Evolutionary conservation across 202 grass and related monocot genomes (phyloP), one percentile per base, ranked within the genome.

Genomic region (Panicum hallii): DNA sequence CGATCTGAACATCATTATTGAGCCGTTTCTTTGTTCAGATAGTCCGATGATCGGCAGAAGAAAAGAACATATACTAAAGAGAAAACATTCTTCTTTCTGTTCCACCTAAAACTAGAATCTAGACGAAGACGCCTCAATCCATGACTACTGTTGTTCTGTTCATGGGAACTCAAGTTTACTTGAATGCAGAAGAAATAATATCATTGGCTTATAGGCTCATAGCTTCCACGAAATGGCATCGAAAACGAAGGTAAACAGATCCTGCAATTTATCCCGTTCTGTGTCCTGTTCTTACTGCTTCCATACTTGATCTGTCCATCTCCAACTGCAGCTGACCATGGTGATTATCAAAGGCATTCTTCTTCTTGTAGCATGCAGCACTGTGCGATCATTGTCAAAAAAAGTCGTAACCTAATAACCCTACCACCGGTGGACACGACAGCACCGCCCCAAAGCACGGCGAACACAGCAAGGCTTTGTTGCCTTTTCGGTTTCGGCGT

Each of bases 61-160:
- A 40, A 85, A 89, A 70, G 82, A 81, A 76, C 54, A 75, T 69
- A 54, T 85, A 9, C 76, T 19, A 84, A 84, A 61, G 67, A 41
- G 7, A 30, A 20, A 20, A n/a, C 42, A 12, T 53, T 13, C 8
- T 36, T 43, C 13, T 56, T 42, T 22, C 28, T 46, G 57, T 7
- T 34, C 17, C 47, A 36, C 56, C 44, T 63, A 16, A 1, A 74
- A 23, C 20, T 43, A 55, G 19, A 45, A 73, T 79, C 45, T 17
- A 71, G 44, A 40, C 9, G 19, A 47, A 14, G 43, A 13, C 11
- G 46, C 62, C 1, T 38, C 2, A 63, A 72, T 23, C 58, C 67
- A 9, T 22, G 36, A 43, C n/a, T 56, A 43, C 20, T 15, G 50
- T 4, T 14, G 26, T 26, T 26, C 26, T 3, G 32, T 2, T 32